Percentiles rank a stretch among this genome's conserved stretches.
phyloP scores from a whole-genome alignment of 2,329 filamentous ascomycete species.

The Hypoxylon sp. region DNA sequence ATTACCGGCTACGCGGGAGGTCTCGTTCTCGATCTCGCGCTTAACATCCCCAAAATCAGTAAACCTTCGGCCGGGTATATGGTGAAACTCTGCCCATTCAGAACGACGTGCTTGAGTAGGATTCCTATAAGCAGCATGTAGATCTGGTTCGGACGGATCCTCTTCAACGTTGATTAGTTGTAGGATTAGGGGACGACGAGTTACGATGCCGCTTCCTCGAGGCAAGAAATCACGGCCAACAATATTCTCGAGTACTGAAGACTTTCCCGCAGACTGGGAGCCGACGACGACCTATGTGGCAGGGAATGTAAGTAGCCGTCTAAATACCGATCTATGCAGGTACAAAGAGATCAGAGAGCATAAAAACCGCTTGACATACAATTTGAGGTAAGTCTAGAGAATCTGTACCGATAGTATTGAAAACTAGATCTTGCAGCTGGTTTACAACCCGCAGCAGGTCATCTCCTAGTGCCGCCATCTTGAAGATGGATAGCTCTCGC shows the following conservation, averaged over 20 bases:
- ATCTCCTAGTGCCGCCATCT: conserved; percentile 95
- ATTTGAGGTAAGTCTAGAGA: conserved; percentile 98
- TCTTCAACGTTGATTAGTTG: conserved; percentile 97
- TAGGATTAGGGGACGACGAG: conserved; percentile 91
- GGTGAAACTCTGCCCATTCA: conserved; percentile 96
- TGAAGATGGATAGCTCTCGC: conserved; percentile 44
- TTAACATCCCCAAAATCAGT: conserved; percentile 94
- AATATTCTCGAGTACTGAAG: conserved; percentile 98
- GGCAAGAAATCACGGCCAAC: conserved; percentile 98
- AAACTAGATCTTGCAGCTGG: conserved; percentile 97
- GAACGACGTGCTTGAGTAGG: conserved; percentile 77
- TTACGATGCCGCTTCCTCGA: conserved; percentile 96
- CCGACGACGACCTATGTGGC: conserved; percentile 89
- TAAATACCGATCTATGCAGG: conserved; percentile 30
- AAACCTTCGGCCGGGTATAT: conserved; percentile 90
- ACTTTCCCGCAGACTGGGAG: conserved; percentile 98
- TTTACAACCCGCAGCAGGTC: conserved; percentile 96
- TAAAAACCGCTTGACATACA: conserved; percentile 69
- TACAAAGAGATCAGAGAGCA: conserved; percentile 29
- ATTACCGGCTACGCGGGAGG: conserved; percentile 88
- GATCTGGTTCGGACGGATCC: conserved; percentile 76
- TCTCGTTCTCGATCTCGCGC: conserved; percentile 97
- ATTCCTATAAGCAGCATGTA: conserved; percentile 81
- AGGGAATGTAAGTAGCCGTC: conserved; percentile 32
- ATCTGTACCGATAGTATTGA: conserved; percentile 99